Evolutionary conservation across 805 yeast genomes (phyloP), one percentile per base, ranked within the genome.

Genomic region (Myxozyma monticola): DNA sequence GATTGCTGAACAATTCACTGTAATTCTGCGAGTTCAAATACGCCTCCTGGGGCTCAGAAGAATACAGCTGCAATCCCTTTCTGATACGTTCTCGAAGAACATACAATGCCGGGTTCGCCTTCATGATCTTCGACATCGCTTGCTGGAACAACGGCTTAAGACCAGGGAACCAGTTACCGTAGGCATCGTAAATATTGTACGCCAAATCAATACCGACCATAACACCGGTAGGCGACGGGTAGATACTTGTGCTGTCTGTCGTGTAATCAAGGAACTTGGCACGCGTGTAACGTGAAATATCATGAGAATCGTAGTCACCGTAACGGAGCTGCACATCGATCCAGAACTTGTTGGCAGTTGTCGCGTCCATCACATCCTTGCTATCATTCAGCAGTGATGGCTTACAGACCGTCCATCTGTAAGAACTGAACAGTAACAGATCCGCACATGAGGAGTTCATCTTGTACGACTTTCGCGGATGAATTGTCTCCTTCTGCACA

Each of bases 221-320:
- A 9, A 87, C 76, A 55, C 99, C 99, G 0, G 96, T 87, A 1
- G 96, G 88, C 1, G 95, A 84, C 2, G 99, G 98, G 65, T 93
- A 93, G 48, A 83, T 74, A 61, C 91, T 84, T 3, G 85, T 75
- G 56, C 81, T 84, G 66, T 93, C 99, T 1, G 88, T 79, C 1
- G 97, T 91, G 63, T 93, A 93, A 63, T 93, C 99, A 63, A 93
- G 71, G 66, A 83, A 93, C 65, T 93, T 93, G 5, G 97, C 90
- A 47, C 97, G 74, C 0, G 96, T 86, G 65, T 93, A 93, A 58
- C 97, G 80, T 0, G 96, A 85, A 42, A 93, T 89, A 66, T 93
- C 98, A 65, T 93, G 99, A 3, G 97, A 88, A 67, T 93, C 99
- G 67, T 88, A 93, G 67, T 93, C 99, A 60, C 99, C 99, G 65